Conservation (phyloP, 495 filamentous ascomycete species). For the Podospora sp. region DNA sequence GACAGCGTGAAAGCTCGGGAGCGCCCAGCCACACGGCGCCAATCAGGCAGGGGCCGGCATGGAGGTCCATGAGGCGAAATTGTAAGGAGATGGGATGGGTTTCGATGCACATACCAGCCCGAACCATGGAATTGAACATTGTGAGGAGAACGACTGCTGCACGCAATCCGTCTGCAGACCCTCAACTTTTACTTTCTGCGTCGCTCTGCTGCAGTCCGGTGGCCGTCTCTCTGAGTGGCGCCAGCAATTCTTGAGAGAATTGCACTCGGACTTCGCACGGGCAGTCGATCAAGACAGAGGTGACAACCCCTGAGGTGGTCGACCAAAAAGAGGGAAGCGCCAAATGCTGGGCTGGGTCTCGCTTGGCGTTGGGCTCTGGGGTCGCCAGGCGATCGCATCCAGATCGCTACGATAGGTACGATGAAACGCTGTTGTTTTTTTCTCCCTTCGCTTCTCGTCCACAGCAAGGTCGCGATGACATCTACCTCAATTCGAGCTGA, state of each 20-base stretch:
- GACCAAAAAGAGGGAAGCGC: conserved; percentile 8
- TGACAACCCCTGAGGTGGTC: conserved; percentile 13
- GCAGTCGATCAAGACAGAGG: conserved; percentile 15
- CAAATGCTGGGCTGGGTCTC: conserved; percentile 15
- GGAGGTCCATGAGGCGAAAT: conserved; percentile 27
- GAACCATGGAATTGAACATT: conserved; percentile 79
- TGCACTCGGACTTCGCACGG: conserved; percentile 23
- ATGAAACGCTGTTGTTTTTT: background rate
- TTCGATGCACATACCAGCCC: conserved; percentile 63
- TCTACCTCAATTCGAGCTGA: background rate
- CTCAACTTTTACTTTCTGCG: conserved; percentile 6
- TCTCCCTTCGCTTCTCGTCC: conserved; percentile 10
- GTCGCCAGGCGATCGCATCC: background rate
- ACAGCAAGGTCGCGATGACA: background rate
- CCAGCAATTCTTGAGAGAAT: conserved; percentile 6
- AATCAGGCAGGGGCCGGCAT: conserved; percentile 23
- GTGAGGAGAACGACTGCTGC: conserved; percentile 34
- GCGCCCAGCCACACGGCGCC: conserved; percentile 28
- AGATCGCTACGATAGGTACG: background rate
- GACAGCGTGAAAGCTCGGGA: conserved; percentile 12
- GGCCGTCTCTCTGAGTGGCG: background rate
- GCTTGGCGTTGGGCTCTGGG: conserved; percentile 17
- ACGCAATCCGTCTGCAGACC: background rate
- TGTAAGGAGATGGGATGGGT: conserved; percentile 19
- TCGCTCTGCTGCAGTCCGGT: conserved; percentile 6